Conservation (phyloP, 768 basidiomycete species). For the Xanthoconium stramineum region DNA sequence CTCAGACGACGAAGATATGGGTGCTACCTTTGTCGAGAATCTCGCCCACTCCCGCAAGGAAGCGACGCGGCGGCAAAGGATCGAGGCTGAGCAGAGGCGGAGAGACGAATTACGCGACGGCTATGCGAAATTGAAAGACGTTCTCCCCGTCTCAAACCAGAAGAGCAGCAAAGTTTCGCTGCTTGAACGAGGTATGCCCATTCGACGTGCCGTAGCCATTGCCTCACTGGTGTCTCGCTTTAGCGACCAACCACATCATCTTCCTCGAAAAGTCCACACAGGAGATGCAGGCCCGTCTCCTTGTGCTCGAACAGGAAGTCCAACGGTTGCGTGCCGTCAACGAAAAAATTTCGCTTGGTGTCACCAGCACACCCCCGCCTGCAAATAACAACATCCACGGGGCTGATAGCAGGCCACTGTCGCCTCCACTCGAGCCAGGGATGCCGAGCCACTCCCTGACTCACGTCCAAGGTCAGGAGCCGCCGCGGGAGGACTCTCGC, state of each 20-base stretch:
- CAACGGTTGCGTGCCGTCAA: slow-evolving; percentile 69
- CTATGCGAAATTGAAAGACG: slow-evolving; percentile 84
- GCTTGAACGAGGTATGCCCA: slow-evolving; percentile 73
- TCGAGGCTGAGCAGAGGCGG: slow-evolving; percentile 87
- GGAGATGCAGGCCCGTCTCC: slow-evolving; percentile 66
- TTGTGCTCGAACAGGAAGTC: slow-evolving; percentile 65
- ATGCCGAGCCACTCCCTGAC: slow-evolving; percentile 47
- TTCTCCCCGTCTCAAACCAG: slow-evolving; percentile 83
- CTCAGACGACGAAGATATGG: slow-evolving; percentile 76
- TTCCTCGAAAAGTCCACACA: slow-evolving; percentile 70
- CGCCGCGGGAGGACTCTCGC: slow-evolving; percentile 61
- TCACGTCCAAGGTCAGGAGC: slow-evolving; percentile 57
- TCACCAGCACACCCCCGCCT: slow-evolving; percentile 56
- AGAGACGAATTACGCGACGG: slow-evolving; percentile 89
- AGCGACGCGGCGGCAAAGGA: slow-evolving; percentile 78
- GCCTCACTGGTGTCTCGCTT: slow-evolving; percentile 13
- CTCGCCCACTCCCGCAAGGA: slow-evolving; percentile 79
- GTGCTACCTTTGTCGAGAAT: slow-evolving; percentile 62
- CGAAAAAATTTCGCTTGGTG: slow-evolving; percentile 76
- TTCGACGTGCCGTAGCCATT: background rate
- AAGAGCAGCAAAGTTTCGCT: slow-evolving; percentile 89
- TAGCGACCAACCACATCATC: slow-evolving; percentile 79
- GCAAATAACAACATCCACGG: slow-evolving; percentile 39
- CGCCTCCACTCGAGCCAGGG: slow-evolving; percentile 60
- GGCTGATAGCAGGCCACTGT: slow-evolving; percentile 50